Evolutionary conservation across 352 stramenopile species (phyloP), one percentile per base, ranked within the genome.

Genomic region (Phytophthora rubi): DNA sequence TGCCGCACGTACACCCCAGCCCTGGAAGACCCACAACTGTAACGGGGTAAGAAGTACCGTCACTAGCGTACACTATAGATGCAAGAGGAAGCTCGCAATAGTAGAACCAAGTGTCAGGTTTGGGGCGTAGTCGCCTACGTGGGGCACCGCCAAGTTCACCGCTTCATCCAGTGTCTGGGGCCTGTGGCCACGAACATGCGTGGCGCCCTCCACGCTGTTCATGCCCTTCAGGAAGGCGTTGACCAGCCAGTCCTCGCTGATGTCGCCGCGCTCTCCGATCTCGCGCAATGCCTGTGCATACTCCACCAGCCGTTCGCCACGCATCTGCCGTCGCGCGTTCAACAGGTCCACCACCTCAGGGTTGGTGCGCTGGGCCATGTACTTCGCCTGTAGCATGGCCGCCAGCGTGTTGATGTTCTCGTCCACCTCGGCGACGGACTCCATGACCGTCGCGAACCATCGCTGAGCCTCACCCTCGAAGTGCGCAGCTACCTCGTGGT

Each of bases 371-470:
- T 28, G n/a, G 7, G 16, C 26, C 42, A 56, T 55, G 37, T 66
- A 67, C 39, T 55, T 55, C 28, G 16, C 42, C 0, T 18, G n/a
- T 18, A 66, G 6, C 28, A 66, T 57, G 5, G 4, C 23, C 0
- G 57, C 42, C 56, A 62, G 9, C 0, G 26, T 61, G 0, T 52
- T 23, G 16, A 54, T 30, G 28, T 16, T 59, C 21, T 71, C 56
- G 2, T 56, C 51, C 0, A 23, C 35, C 0, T 18, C 35, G 12
- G 12, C 7, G 1, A 71, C 39, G 0, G 64, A 13, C 21, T 53
- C 57, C 39, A 62, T 58, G 4, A 71, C 21, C 3, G 51, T 68
- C 10, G n/a, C 61, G 15, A 61, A 68, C 52, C 61, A 68, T 4
- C 61, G 39, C 5, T 51, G n/a, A 7, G 51, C 61, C 15, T 68